Conservation (phyloP, 1,284 basidiomycete species). For the Malassezia arunalokei region DNA sequence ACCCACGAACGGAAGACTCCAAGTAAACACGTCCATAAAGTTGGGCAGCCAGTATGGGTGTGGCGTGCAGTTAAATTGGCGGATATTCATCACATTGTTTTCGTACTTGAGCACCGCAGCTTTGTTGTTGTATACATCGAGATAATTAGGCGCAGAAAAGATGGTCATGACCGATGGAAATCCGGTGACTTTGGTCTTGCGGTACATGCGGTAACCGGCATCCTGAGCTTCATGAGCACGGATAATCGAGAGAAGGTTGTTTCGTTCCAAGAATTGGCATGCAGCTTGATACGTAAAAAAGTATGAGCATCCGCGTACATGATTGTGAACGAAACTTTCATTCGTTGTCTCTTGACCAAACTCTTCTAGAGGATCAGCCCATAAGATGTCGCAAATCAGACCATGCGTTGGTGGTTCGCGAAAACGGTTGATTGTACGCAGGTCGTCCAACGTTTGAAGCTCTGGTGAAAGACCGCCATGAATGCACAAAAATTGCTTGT, state of each 20-base stretch:
- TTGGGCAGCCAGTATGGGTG: conserved; percentile 96
- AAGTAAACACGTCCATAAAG: conserved; percentile 98
- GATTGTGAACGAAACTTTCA: conserved; percentile 79
- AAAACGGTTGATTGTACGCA: conserved; percentile 74
- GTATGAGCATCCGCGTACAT: conserved; percentile 86
- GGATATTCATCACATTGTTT: conserved; percentile 88
- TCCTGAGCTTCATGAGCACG: conserved; percentile 90
- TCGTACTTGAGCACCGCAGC: conserved; percentile 92
- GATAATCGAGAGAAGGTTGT: conserved; percentile 85
- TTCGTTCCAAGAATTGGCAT: conserved; percentile 83
- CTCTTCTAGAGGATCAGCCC: conserved; percentile 87
- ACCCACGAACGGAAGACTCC: conserved; percentile 95
- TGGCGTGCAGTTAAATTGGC: conserved; percentile 85
- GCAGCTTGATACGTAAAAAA: conserved; percentile 90
- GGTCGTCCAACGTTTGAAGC: conserved; percentile 76
- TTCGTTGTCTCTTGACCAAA: conserved; percentile 79
- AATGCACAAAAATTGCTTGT: conserved; percentile 92
- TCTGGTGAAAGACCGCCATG: conserved; percentile 86
- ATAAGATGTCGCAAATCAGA: conserved; percentile 86
- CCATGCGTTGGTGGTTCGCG: conserved; percentile 86
- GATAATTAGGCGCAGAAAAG: conserved; percentile 83
- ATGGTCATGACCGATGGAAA: conserved; percentile 91
- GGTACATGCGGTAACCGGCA: conserved; percentile 84
- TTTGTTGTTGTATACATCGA: conserved; percentile 93
- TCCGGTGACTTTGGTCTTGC: conserved; percentile 82